Percentiles rank a stretch among this genome's conserved stretches.
phyloP scores from a whole-genome alignment of 768 basidiomycete genomes.

The Mycena venus region DNA sequence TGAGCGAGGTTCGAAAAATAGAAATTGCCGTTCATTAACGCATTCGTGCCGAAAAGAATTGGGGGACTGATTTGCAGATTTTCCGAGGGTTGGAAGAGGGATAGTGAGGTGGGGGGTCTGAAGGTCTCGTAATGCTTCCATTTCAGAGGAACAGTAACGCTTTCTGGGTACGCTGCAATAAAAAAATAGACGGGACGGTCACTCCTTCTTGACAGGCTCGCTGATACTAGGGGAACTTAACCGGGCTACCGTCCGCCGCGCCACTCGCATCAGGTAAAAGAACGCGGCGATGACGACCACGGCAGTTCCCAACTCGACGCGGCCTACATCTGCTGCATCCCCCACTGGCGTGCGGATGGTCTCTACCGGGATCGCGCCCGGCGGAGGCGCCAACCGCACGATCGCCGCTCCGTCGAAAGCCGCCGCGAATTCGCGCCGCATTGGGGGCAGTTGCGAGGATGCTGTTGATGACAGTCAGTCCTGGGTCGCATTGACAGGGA shows the following conservation, averaged over 20 bases:
- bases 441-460: not conserved
- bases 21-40: too few species aligned
- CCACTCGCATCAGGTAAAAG: slow-evolving; percentile 46
- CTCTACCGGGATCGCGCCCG: slow-evolving; percentile 22
- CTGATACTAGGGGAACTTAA: not conserved
- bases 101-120: too few species aligned
- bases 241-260: slow-evolving; percentile 3
- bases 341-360: slow-evolving; percentile 57
- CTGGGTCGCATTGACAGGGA: not conserved
- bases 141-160: too few species aligned
- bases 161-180: too few species aligned
- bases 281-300: slow-evolving; percentile 54
- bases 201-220: not conserved
- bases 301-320: slow-evolving; percentile 58
- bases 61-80: too few species aligned
- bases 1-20: too few species aligned
- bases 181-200: too few species aligned
- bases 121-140: too few species aligned
- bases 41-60: too few species aligned
- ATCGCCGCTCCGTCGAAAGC: slow-evolving; percentile 24
- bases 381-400: not conserved
- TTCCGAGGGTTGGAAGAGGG: too few species aligned
- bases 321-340: slow-evolving; percentile 46
- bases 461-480: not conserved
- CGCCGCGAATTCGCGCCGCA: slow-evolving; percentile 34